Conservation (phyloP, 2,329 filamentous ascomycete genomes). For the Sclerotiophoma versabilis region DNA sequence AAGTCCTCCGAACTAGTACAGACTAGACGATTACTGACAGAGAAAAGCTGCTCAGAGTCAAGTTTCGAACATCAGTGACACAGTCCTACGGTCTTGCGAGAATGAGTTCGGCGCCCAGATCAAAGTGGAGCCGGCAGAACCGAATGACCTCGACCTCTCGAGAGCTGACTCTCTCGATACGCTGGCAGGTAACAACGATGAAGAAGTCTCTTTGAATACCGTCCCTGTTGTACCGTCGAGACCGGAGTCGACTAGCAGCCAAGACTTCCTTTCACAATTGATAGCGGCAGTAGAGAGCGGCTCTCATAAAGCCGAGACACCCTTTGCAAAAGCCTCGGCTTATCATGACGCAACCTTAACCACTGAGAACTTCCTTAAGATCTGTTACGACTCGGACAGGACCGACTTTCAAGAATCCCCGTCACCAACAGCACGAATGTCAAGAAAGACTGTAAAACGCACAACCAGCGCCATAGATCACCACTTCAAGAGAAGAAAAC, state of each 20-base stretch:
- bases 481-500: neutral
- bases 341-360: too few relatives aligned
- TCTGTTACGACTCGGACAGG: neutral
- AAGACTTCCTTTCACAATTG: neutral
- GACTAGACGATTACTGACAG: neutral
- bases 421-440: neutral
- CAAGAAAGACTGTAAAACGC: neutral
- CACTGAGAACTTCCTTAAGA: neutral
- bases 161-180: neutral
- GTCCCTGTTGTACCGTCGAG: neutral
- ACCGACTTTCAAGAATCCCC: slow-evolving; percentile 3
- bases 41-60: neutral
- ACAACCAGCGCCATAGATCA: neutral
- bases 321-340: too few relatives aligned
- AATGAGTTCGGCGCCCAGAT: neutral
- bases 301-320: neutral
- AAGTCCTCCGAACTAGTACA: neutral
- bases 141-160: too few relatives aligned
- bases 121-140: neutral
- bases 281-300: neutral
- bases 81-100: neutral
- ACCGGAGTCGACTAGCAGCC: neutral
- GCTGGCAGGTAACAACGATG: neutral
- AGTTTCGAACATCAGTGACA: neutral
- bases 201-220: neutral